A percentile compares a stretch with the other conserved stretches of the same genome.
phyloP scores from a whole-genome alignment of 192 early-diverging fungal genomes.

The Coemansia sp. region DNA sequence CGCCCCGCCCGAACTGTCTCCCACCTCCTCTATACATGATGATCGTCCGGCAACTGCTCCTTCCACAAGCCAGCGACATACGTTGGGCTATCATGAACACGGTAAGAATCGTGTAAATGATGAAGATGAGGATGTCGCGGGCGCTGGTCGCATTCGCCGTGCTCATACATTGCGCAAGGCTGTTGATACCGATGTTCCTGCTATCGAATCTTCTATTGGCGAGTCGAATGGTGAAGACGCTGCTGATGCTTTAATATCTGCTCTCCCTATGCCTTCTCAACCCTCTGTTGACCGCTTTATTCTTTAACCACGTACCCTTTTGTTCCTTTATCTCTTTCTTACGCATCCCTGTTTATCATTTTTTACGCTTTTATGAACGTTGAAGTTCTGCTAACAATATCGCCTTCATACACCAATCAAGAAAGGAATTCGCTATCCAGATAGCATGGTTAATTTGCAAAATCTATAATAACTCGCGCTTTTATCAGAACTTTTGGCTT shows the following conservation, averaged over 20 bases:
- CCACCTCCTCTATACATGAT: conserved; percentile 5
- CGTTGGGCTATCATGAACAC: conserved; percentile 17
- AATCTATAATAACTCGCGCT: too few species aligned
- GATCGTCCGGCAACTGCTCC: conserved; percentile 41
- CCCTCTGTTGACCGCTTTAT: conserved; percentile 26
- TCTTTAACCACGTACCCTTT: conserved; percentile 20
- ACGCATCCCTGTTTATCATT: background rate
- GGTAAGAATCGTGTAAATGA: background rate
- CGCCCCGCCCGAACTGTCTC: background rate
- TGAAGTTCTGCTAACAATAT: too few species aligned
- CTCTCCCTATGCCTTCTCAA: conserved; percentile 35
- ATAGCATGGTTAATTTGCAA: too few species aligned
- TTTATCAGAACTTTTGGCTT: too few species aligned
- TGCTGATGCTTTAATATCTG: conserved; percentile 34
- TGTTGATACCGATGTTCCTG: conserved; percentile 36
- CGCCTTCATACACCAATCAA: too few species aligned
- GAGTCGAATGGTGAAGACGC: conserved; percentile 12
- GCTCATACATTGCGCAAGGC: conserved; percentile 44
- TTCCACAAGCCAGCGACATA: conserved; percentile 31
- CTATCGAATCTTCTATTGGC: conserved; percentile 34
- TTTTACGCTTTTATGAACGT: background rate
- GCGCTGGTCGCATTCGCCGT: conserved; percentile 15
- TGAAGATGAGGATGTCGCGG: conserved; percentile 3
- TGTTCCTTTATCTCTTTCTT: background rate
- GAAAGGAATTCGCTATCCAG: too few species aligned